Evolutionary conservation across 257 asterid species (phyloP).

Genomic region (Solanum rostratum): DNA sequence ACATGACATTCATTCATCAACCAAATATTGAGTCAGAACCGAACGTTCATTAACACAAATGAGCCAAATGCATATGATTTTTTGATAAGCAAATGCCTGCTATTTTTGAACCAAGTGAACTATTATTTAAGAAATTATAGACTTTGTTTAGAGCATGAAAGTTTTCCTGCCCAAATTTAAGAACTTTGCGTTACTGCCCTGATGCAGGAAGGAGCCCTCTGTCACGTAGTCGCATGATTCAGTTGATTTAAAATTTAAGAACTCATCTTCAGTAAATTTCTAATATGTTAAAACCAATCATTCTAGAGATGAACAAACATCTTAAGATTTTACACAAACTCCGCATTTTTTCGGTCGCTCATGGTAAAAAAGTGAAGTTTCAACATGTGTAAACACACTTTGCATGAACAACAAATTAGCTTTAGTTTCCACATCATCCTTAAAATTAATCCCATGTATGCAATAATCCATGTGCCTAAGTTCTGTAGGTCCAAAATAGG

Average conservation of each 20-base stretch:
- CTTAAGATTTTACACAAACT: neutral
- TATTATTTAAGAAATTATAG: neutral
- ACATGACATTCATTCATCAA: constrained; percentile 2
- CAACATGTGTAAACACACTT: neutral
- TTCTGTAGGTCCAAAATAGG: neutral
- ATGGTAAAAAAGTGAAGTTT: neutral
- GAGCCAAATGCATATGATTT: neutral
- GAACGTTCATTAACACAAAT: neutral
- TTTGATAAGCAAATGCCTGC: neutral
- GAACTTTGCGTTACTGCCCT: neutral
- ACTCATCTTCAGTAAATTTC: neutral
- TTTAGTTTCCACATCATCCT: neutral
- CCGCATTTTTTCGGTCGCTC: neutral
- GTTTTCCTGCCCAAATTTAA: neutral
- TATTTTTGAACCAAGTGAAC: neutral
- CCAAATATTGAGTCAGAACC: neutral
- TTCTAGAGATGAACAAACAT: neutral
- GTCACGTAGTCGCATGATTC: neutral
- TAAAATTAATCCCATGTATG: neutral
- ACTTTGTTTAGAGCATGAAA: neutral
- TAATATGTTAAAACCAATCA: neutral
- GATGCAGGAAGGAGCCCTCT: neutral
- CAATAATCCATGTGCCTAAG: neutral
- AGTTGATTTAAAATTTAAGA: neutral
- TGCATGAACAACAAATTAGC: neutral